These are phyloP conservation scores for Paramecium pentaurelia DNA, from an alignment of 73 alveolate genomes.

Conservation along the genomic window DNA sequence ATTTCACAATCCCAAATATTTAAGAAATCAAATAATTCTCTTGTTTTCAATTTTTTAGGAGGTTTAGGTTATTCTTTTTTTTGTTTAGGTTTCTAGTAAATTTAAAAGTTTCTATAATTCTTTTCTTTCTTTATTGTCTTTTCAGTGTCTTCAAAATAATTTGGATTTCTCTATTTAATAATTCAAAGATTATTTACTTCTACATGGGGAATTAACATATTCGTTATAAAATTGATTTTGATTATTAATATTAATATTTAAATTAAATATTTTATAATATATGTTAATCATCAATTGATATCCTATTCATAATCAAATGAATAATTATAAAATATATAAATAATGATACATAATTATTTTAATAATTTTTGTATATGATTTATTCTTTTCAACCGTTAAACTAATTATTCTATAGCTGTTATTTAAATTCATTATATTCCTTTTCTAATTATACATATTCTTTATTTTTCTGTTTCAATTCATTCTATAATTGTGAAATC, in stretches of 20 bases:
- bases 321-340: no score
- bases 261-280: neutral
- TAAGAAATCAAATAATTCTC: slow-evolving; percentile 1
- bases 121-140: neutral
- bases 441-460: no score
- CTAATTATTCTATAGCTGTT: no score
- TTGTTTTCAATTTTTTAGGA: neutral
- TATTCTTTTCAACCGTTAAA: no score
- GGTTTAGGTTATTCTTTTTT: neutral
- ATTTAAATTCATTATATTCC: no score
- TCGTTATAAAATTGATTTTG: neutral
- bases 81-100: neutral
- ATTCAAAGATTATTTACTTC: neutral
- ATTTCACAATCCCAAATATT: slow-evolving; percentile 42
- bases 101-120: neutral
- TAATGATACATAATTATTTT: no score
- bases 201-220: slow-evolving; percentile 12
- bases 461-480: no score
- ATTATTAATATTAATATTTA: neutral
- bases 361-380: neutral
- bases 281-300: neutral
- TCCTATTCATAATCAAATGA: neutral
- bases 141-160: neutral
- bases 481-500: no score
- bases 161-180: neutral